A percentile compares a stretch with the other conserved stretches of the same genome.
phyloP scores from a whole-genome alignment of 768 basidiomycete genomes.

The Boletus bicolor region DNA sequence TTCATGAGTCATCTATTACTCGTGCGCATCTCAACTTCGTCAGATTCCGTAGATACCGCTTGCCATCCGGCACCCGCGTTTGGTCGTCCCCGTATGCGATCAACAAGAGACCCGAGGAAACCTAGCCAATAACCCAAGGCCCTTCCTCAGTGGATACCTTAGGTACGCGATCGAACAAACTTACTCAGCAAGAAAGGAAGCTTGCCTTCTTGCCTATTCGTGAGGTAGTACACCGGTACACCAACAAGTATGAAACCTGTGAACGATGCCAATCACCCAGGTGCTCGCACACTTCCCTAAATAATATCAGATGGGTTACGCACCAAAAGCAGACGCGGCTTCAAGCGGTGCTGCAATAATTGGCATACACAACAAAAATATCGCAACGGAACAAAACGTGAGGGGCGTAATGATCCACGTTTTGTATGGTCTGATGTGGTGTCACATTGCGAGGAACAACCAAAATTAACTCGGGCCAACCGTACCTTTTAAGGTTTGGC shows the following conservation, averaged over 20 bases:
- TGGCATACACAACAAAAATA: slow-evolving; percentile 81
- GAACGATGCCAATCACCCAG: neutral
- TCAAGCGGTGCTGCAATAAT: slow-evolving; percentile 89
- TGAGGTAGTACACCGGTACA: slow-evolving; percentile 80
- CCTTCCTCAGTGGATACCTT: slow-evolving; percentile 1
- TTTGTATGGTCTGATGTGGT: slow-evolving; percentile 72
- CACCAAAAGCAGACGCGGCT: slow-evolving; percentile 83
- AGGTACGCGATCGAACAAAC: slow-evolving; percentile 16
- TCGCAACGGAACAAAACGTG: slow-evolving; percentile 72
- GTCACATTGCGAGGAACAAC: neutral
- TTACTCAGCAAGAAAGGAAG: slow-evolving; percentile 34
- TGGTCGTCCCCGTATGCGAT: slow-evolving; percentile 50
- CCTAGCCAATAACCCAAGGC: slow-evolving; percentile 28
- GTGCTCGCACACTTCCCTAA: neutral
- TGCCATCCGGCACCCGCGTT: slow-evolving; percentile 66
- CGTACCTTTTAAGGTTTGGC: slow-evolving; percentile 77
- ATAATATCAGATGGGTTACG: slow-evolving; percentile 17
- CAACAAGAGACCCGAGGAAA: slow-evolving; percentile 40
- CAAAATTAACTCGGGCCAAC: neutral
- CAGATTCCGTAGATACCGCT: slow-evolving; percentile 66
- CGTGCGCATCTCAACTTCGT: slow-evolving; percentile 58
- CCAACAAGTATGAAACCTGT: slow-evolving; percentile 76
- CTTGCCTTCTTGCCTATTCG: slow-evolving; percentile 48
- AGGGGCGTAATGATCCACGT: slow-evolving; percentile 91
- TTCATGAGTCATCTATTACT: slow-evolving; percentile 6